Evolutionary conservation across 495 filamentous ascomycete genomes (phyloP), one percentile per base, ranked within the genome.

Genomic region (Bryoglossum gracile): DNA sequence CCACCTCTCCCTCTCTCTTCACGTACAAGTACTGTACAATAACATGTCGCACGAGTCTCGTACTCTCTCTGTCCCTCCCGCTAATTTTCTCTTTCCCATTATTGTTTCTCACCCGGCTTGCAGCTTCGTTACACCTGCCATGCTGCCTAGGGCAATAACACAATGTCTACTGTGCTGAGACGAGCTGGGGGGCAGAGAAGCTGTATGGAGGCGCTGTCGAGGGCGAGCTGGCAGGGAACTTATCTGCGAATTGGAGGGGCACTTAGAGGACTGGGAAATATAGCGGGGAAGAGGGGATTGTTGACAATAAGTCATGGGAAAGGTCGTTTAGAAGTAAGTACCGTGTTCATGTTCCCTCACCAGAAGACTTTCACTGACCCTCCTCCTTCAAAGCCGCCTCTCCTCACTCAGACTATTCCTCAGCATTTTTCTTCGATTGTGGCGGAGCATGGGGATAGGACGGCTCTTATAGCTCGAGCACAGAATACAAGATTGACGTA

Each of bases 351-450:
- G 35, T 19, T 26, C 13, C 3, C 28, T 17, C 16, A 19, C 13
- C n/a, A n/a, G n/a, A n/a, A n/a, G 42, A 28, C 8, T 16, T 33
- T 25, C 33, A 23, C 34, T 32, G 26, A 48, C 25, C 9, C 14
- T 18, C 22, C 2, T n/a, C n/a, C 6, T 18, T 19, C 32, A 18
- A 40, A 90, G 87, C 85, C 86, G 10, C 77, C 85, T 8, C 70
- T 92, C 22, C 68, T 89, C 34, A 73, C 83, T 22, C 70, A 79
- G 45, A 95, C 91, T 1, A 75, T 94, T 39, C 84, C 87, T 1
- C 74, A 89, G 45, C 86, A 97, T 59, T 94, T 97, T 46, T 69
- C 77, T 10, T 71, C 68, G 5, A 74, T 94, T 24, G 86, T 89
- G 28, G 72, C 74, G 3, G 52, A 74, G 54, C 73, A 81, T 65